Percentiles rank a stretch among this genome's conserved stretches.
phyloP scores from a whole-genome alignment of 2,329 filamentous ascomycete species.

The Alternaria alternata region DNA sequence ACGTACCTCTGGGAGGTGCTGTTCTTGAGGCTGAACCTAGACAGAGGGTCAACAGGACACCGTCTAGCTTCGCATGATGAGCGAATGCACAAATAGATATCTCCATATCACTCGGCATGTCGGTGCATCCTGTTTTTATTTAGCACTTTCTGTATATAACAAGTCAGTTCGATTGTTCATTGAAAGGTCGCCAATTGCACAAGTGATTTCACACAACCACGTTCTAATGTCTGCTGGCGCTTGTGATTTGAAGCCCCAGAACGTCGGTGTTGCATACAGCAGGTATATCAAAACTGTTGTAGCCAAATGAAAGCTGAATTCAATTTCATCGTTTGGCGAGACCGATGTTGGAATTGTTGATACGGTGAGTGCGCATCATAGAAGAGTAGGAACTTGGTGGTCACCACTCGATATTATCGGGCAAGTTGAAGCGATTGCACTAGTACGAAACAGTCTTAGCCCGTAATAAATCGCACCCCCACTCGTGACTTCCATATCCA shows the following conservation, averaged over 20 bases:
- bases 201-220: too few relatives aligned
- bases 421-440: constrained; percentile 11
- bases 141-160: background rate
- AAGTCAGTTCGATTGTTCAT: background rate
- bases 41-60: constrained; percentile 16
- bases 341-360: background rate
- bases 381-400: background rate
- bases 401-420: background rate
- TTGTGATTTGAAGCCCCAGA: background rate
- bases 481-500: constrained; percentile 38
- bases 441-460: constrained; percentile 17
- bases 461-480: constrained; percentile 26
- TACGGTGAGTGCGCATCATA: background rate
- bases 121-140: background rate
- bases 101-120: background rate
- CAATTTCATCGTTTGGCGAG: background rate
- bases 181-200: background rate
- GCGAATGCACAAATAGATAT: background rate
- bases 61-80: constrained; percentile 20
- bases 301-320: background rate
- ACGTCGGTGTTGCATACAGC: background rate
- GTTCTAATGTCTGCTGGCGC: background rate
- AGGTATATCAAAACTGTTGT: background rate
- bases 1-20: constrained; percentile 22
- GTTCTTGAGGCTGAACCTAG: constrained; percentile 20